A percentile compares a stretch with the other conserved stretches of the same genome.
Conservation (phyloP, 2,329 filamentous ascomycete species). For the Penicillium psychrosexuale region DNA sequence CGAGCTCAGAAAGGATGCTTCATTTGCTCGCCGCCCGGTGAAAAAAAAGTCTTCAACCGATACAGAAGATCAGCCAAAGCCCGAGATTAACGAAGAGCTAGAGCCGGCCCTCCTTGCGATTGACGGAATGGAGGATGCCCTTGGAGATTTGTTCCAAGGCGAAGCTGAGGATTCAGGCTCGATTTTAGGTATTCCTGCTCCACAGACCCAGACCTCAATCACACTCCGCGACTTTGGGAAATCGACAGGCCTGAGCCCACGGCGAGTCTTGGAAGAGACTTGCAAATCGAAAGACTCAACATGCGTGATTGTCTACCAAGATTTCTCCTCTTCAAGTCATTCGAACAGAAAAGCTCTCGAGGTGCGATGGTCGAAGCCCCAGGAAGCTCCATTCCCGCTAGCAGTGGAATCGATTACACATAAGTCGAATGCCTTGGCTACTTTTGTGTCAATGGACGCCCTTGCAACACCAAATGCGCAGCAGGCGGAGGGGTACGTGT, state of each 20-base stretch:
- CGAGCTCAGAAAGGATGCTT: slow-evolving; percentile 60
- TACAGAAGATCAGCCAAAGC: slow-evolving; percentile 42
- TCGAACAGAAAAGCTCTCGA: slow-evolving; percentile 72
- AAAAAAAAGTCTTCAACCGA: slow-evolving; percentile 43
- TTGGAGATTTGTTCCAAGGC: slow-evolving; percentile 58
- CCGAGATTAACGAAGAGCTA: slow-evolving; percentile 19
- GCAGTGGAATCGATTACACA: slow-evolving; percentile 44
- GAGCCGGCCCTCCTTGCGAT: slow-evolving; percentile 16
- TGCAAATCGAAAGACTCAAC: slow-evolving; percentile 67
- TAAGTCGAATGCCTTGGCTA: slow-evolving; percentile 44
- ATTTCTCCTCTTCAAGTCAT: slow-evolving; percentile 71
- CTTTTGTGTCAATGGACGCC: slow-evolving; percentile 69
- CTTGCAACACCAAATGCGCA: slow-evolving; percentile 70
- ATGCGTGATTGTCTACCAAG: slow-evolving; percentile 63
- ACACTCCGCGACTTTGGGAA: slow-evolving; percentile 80
- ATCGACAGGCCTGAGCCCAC: slow-evolving; percentile 71
- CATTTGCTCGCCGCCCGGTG: slow-evolving; percentile 29
- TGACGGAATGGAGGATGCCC: slow-evolving; percentile 38
- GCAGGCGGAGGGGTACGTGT: slow-evolving; percentile 84
- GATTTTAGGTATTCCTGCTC: slow-evolving; percentile 41
- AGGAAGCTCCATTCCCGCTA: slow-evolving; percentile 51
- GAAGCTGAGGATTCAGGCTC: slow-evolving; percentile 39
- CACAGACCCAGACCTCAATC: slow-evolving; percentile 38
- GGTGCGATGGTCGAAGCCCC: slow-evolving; percentile 74
- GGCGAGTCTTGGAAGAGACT: slow-evolving; percentile 77